A percentile compares a stretch with the other conserved stretches of the same genome.
Evolutionary conservation across 2,329 filamentous ascomycete genomes (phyloP).

Genomic region (Aspergillus floridensis): DNA sequence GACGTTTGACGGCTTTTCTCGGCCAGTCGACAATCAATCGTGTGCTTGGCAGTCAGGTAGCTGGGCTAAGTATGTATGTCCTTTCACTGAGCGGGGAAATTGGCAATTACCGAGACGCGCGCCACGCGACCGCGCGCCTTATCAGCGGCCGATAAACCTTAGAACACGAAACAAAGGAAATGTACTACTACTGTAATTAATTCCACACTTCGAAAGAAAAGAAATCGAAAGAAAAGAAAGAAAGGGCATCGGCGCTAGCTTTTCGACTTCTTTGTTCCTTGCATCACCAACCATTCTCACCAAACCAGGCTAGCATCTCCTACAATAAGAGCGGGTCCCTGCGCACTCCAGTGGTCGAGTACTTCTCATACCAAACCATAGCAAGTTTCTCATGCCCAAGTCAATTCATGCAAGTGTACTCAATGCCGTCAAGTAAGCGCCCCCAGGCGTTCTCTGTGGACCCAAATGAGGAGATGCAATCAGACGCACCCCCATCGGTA

Average conservation of each 20-base stretch:
- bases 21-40: too few species aligned
- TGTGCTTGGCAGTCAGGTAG: too few species aligned
- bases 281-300: not conserved
- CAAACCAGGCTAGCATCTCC: not conserved
- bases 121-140: conserved; percentile 17
- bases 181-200: not conserved
- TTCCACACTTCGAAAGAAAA: not conserved
- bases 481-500: conserved; percentile 32
- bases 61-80: not conserved
- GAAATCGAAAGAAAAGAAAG: not conserved
- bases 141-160: conserved; percentile 1
- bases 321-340: not conserved
- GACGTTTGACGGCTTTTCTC: too few species aligned
- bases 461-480: conserved; percentile 25
- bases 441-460: conserved; percentile 30
- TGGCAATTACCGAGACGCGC: not conserved
- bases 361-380: not conserved
- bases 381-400: not conserved
- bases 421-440: conserved; percentile 47
- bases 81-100: not conserved
- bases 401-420: conserved; percentile 7
- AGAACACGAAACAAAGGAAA: conserved; percentile 5
- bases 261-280: not conserved
- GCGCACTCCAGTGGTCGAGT: not conserved
- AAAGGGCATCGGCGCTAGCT: not conserved